These are phyloP conservation scores for Paramyrothecium roridum DNA, from an alignment of 2,329 filamentous ascomycete species.

Conservation along the genomic window DNA sequence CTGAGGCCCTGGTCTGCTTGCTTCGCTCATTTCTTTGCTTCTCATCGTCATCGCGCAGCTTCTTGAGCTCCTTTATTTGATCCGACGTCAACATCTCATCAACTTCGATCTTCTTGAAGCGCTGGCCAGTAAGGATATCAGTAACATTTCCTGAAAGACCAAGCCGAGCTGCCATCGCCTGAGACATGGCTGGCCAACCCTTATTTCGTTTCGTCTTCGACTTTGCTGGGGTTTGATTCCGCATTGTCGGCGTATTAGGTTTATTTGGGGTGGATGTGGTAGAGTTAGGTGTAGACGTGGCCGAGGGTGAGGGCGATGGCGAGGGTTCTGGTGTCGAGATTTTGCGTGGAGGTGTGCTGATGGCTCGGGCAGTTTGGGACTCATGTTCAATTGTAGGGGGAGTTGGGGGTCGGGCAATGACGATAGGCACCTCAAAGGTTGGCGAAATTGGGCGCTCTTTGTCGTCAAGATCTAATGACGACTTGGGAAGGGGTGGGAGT, in stretches of 20 bases:
- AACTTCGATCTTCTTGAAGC: slow-evolving; percentile 53
- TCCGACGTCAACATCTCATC: slow-evolving; percentile 58
- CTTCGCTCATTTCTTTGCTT: slow-evolving; percentile 12
- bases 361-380: background rate
- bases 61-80: slow-evolving; percentile 44
- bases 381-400: background rate
- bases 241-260: slow-evolving; percentile 11
- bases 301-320: background rate
- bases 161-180: slow-evolving; percentile 38
- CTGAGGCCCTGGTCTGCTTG: slow-evolving; percentile 12
- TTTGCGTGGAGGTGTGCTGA: background rate
- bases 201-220: slow-evolving; percentile 36
- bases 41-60: slow-evolving; percentile 25
- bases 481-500: background rate
- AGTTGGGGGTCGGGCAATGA: background rate
- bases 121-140: slow-evolving; percentile 52
- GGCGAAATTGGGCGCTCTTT: background rate
- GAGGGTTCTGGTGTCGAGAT: background rate
- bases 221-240: slow-evolving; percentile 31
- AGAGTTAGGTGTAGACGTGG: background rate
- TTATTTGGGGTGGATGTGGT: slow-evolving; percentile 6
- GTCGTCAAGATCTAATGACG: background rate
- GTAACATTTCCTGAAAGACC: slow-evolving; percentile 53
- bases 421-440: background rate
- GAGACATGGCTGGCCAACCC: slow-evolving; percentile 7